These are phyloP conservation scores for Madurella fahalii DNA, from an alignment of 2,329 filamentous ascomycete genomes.

Conservation along the genomic window DNA sequence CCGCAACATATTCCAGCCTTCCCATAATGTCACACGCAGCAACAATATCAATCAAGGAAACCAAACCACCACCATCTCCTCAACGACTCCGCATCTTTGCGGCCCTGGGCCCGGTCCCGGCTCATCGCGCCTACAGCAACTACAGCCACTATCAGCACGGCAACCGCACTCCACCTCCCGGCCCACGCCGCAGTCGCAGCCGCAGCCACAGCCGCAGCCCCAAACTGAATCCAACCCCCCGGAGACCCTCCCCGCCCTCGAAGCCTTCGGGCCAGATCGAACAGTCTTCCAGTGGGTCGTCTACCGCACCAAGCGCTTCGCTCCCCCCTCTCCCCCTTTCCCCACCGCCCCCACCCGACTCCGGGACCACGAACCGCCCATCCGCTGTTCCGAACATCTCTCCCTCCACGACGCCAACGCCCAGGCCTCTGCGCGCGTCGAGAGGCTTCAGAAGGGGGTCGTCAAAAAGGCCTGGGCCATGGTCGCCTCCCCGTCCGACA, in stretches of 20 bases:
- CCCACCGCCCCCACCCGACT: too few species aligned
- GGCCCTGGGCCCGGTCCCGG: too few species aligned
- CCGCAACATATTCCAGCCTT: too few species aligned
- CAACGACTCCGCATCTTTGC: too few species aligned
- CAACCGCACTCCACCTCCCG: too few species aligned
- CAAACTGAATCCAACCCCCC: neutral
- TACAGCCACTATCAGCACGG: too few species aligned
- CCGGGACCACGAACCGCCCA: neutral
- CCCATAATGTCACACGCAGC: too few species aligned
- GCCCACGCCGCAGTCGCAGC: neutral
- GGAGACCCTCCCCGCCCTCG: neutral
- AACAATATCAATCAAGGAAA: too few species aligned
- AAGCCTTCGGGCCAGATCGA: slow-evolving; percentile 9
- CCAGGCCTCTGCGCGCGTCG: neutral
- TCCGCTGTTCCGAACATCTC: slow-evolving; percentile 7
- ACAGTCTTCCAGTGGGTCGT: slow-evolving; percentile 11
- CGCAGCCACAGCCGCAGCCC: neutral
- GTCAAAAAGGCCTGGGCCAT: slow-evolving; percentile 8
- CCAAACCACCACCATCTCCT: too few species aligned
- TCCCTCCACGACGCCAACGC: slow-evolving; percentile 7
- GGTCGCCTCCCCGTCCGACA: neutral
- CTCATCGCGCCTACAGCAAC: too few species aligned
- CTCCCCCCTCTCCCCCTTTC: too few species aligned
- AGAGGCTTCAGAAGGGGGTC: slow-evolving; percentile 2
- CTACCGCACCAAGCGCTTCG: slow-evolving; percentile 14